phyloP scores from a whole-genome alignment of 2,329 filamentous ascomycete species.

The Colletotrichum eleusines region DNA sequence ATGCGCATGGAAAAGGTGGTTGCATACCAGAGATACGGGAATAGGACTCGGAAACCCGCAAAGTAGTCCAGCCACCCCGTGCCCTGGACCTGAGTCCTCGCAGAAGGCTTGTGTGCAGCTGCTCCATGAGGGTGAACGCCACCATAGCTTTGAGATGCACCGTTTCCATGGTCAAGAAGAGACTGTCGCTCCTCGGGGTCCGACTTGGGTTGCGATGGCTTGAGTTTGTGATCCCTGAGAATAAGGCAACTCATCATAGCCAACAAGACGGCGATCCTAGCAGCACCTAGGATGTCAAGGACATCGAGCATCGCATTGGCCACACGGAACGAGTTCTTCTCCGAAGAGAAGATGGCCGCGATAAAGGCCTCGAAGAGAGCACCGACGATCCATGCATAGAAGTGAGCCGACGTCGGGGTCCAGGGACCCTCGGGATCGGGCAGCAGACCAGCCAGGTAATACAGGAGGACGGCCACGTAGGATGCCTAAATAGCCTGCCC shows the following conservation, averaged over 20 bases:
- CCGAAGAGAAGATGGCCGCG: conserved; percentile 49
- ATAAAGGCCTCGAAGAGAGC: conserved; percentile 53
- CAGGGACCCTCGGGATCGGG: conserved; percentile 60
- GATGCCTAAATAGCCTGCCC: conserved; percentile 48
- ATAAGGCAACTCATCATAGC: conserved; percentile 52
- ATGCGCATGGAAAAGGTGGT: neutral
- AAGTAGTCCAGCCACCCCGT: conserved; percentile 61
- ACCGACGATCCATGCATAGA: conserved; percentile 53
- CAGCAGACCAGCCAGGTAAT: conserved; percentile 56
- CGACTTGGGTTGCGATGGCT: conserved; percentile 46
- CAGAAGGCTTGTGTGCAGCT: conserved; percentile 28
- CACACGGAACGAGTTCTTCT: conserved; percentile 48
- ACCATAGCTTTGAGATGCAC: conserved; percentile 48
- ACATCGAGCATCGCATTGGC: conserved; percentile 48
- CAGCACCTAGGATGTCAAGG: conserved; percentile 49
- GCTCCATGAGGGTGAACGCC: conserved; percentile 34
- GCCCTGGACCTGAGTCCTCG: conserved; percentile 49
- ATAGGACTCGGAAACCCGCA: conserved; percentile 58
- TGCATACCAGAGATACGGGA: conserved; percentile 59
- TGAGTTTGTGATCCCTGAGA: conserved; percentile 50
- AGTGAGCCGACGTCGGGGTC: conserved; percentile 53
- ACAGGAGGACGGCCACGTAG: conserved; percentile 56
- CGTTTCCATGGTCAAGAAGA: conserved; percentile 55
- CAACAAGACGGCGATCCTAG: conserved; percentile 50
- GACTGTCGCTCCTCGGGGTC: conserved; percentile 53